Evolutionary conservation across 257 asterid genomes (phyloP), one percentile per base, ranked within the genome.

Genomic region (Cynanchum wilfordii): DNA sequence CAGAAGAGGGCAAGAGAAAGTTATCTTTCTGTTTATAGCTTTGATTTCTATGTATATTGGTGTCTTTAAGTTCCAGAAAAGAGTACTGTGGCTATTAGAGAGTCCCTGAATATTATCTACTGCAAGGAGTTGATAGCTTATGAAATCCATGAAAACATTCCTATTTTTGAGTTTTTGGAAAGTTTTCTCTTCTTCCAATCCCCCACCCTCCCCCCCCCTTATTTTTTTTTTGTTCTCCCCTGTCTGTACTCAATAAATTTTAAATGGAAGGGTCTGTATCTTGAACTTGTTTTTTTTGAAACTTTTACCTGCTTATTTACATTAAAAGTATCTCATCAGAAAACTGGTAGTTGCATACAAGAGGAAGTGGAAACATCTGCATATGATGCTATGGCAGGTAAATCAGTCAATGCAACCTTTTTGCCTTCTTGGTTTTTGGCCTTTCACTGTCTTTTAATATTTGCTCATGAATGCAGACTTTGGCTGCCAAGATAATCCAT

Each of bases 351-450:
- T 78, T 75, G 79, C 68, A 77, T 74, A 75, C 89, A 76, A 77
- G 98, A 90, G 82, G 97, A 90, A 81, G 96, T 84, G 84, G 98
- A 86, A 76, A 85, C 96, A 62, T 95, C 97, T 66, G 89, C 85
- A 38, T 87, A 79, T 84, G 84, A 86, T 85, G 83, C 78, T 70
- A 83, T 79, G 25, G 85, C 95, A 86, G 99, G 98, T 89, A 83
- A 49, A 42, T 70, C 56, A 70, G 71, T 45, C 80, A 56, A n/a
- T 68, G 33, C 63, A 72, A 45, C 73, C 70, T 57, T 69, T 74
- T 29, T 69, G 67, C 74, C 59, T 73, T 20, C 60, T 20, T 77
- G 52, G 66, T 70, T 74, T 83, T 70, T 65, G 64, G 66, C 76
- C 40, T 69, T n/a, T 66, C 30, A 56, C 57, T 67, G 79, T 29